Conservation (phyloP, 306 rosid genomes). For the Sophora flavescens region DNA sequence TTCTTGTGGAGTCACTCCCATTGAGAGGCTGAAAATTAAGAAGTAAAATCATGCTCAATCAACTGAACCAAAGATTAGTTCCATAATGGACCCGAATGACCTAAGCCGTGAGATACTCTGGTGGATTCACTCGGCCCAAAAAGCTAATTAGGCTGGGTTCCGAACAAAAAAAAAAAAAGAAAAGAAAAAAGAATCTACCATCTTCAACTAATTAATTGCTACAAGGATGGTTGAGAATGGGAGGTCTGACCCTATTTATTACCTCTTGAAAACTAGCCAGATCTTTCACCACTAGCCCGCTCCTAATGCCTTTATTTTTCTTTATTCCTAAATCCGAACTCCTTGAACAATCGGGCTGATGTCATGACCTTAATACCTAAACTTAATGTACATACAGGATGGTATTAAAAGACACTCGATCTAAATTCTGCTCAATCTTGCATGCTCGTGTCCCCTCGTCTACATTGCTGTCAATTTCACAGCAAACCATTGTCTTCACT, state of each 20-base stretch:
- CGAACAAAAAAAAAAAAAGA: too few species aligned
- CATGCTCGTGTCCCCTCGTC: constrained; percentile 26
- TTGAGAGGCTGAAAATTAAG: too few species aligned
- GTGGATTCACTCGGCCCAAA: too few species aligned
- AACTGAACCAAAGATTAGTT: too few species aligned
- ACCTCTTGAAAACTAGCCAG: constrained; percentile 27
- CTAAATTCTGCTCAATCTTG: constrained; percentile 36
- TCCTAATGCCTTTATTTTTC: not conserved
- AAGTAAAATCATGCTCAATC: too few species aligned
- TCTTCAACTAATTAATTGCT: constrained; percentile 12
- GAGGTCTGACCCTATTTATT: not conserved
- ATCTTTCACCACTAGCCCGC: not conserved
- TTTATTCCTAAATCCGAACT: constrained; percentile 31
- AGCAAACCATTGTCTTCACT: constrained; percentile 37
- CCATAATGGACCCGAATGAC: too few species aligned
- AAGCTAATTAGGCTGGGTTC: too few species aligned
- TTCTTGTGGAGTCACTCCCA: too few species aligned
- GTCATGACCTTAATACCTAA: constrained; percentile 34
- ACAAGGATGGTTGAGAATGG: not conserved
- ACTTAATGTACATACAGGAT: constrained; percentile 41
- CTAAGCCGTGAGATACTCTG: too few species aligned
- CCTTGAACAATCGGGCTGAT: constrained; percentile 24
- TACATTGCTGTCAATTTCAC: constrained; percentile 31
- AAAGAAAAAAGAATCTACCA: not conserved
- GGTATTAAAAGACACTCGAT: constrained; percentile 14